Evolutionary conservation across 441 rosid species (phyloP).

Genomic region (Populus hybrid): DNA sequence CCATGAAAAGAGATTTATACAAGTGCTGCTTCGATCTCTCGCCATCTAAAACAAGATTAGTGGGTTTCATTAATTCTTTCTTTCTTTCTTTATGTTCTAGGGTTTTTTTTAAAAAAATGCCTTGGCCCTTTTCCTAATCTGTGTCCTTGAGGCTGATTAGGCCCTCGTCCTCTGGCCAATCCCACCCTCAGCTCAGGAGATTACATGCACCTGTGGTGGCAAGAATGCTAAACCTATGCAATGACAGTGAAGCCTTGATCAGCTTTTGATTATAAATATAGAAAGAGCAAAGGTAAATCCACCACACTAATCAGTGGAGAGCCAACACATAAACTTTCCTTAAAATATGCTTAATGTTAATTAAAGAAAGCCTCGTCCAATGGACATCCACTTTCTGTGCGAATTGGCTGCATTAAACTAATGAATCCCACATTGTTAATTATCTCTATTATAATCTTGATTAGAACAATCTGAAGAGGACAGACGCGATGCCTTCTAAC

Average conservation of each 20-base stretch:
- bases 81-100: background rate
- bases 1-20: background rate
- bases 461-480: constrained; percentile 19
- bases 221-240: constrained; percentile 28
- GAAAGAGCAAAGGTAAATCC: constrained; percentile 20
- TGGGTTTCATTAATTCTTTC: background rate
- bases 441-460: constrained; percentile 14
- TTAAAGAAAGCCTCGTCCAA: constrained; percentile 34
- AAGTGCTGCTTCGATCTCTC: constrained; percentile 4
- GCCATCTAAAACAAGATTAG: constrained; percentile 11
- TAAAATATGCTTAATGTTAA: constrained; percentile 14
- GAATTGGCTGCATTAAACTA: constrained; percentile 27
- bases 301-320: constrained; percentile 39
- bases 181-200: background rate
- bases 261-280: background rate
- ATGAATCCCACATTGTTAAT: background rate
- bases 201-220: constrained; percentile 15
- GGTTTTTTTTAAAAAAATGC: background rate
- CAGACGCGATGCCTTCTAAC: constrained; percentile 18
- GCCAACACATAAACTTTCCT: constrained; percentile 23
- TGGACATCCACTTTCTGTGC: constrained; percentile 36
- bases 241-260: constrained; percentile 14
- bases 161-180: constrained; percentile 15
- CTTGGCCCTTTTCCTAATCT: constrained; percentile 9
- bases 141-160: constrained; percentile 28